Percentiles rank a stretch among this genome's conserved stretches.
These are phyloP conservation scores for Funneliformis mosseae DNA, from an alignment of 192 early-diverging fungal species.

Conservation along the genomic window DNA sequence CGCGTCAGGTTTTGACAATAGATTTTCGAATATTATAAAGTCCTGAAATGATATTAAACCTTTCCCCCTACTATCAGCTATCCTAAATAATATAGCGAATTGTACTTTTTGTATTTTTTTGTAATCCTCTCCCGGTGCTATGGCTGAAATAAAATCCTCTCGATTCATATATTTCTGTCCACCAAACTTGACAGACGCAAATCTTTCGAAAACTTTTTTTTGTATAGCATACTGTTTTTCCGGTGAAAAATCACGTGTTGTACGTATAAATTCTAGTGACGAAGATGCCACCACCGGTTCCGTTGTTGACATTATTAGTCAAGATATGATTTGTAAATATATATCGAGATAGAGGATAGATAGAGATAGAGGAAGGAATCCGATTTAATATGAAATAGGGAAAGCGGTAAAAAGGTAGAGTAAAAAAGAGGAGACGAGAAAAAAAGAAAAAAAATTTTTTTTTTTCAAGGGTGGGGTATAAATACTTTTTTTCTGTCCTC, in stretches of 20 bases:
- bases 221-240: constrained; percentile 29
- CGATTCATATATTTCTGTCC: constrained; percentile 57
- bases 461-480: neutral
- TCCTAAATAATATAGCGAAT: constrained; percentile 58
- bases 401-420: too few relatives aligned
- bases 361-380: neutral
- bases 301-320: neutral
- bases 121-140: constrained; percentile 60
- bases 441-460: neutral
- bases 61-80: constrained; percentile 56
- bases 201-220: constrained; percentile 50
- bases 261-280: neutral
- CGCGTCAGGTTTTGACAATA: constrained; percentile 66
- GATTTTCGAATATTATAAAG: constrained; percentile 64
- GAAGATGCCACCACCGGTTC: neutral
- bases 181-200: constrained; percentile 55
- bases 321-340: neutral
- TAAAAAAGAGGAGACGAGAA: too few relatives aligned
- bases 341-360: neutral
- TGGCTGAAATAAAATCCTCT: constrained; percentile 61
- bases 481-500: too few relatives aligned
- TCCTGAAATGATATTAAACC: constrained; percentile 60
- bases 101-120: constrained; percentile 57
- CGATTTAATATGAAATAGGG: too few relatives aligned
- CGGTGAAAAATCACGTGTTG: neutral